Conservation (phyloP, 805 yeast species). For the Candida chauliodis region DNA sequence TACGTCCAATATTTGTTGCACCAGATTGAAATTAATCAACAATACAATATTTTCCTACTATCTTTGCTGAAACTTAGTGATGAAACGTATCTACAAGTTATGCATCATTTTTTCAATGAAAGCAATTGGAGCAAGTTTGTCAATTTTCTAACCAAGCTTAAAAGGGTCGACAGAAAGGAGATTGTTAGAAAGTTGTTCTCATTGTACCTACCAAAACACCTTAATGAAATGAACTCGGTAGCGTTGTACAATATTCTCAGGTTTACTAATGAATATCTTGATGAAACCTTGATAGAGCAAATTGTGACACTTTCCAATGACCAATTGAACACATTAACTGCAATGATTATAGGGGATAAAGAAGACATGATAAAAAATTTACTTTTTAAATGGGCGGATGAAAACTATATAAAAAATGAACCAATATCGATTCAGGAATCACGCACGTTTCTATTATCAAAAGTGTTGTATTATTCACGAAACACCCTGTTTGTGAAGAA, state of each 20-base stretch:
- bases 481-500: constrained; percentile 16
- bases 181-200: constrained; percentile 16
- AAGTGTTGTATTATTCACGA: constrained; percentile 21
- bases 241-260: constrained; percentile 18
- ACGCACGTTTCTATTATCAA: constrained; percentile 46
- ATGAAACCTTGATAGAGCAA: constrained; percentile 6
- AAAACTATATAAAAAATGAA: constrained; percentile 31
- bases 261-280: constrained; percentile 12
- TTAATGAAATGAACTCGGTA: constrained; percentile 8
- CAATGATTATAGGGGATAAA: constrained; percentile 11
- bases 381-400: constrained; percentile 22
- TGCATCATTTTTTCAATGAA: constrained; percentile 20
- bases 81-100: constrained; percentile 14
- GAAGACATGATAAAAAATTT: constrained; percentile 8
- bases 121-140: constrained; percentile 18
- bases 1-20: constrained; percentile 19
- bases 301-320: constrained; percentile 17
- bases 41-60: constrained; percentile 15
- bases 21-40: constrained; percentile 6
- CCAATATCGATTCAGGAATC: constrained; percentile 43
- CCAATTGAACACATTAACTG: constrained; percentile 17
- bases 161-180: constrained; percentile 23
- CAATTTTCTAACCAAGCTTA: constrained; percentile 17
- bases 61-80: constrained; percentile 21
- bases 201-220: constrained; percentile 10